phyloP scores from a whole-genome alignment of 139 green algal genomes.

The Volvox africanus region DNA sequence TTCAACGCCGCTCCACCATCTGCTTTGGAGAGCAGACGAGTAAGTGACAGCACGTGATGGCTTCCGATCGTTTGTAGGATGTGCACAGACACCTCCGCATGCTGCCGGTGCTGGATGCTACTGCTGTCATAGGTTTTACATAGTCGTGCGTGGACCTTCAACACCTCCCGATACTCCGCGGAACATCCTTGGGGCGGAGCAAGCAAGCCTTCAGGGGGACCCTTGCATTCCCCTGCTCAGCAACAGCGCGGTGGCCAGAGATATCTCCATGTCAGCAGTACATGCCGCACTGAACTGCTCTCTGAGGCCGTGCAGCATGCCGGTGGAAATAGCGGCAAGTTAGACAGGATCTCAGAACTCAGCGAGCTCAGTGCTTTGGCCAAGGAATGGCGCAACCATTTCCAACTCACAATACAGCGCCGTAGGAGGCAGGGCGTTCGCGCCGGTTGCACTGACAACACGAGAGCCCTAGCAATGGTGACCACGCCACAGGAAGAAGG shows the following conservation, averaged over 20 bases:
- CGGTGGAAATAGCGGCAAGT: neutral
- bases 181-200: neutral
- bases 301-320: neutral
- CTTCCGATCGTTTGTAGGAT: no score
- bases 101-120: neutral
- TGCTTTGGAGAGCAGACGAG: neutral
- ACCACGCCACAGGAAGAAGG: neutral
- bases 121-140: no score
- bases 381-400: neutral
- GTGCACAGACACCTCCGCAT: no score
- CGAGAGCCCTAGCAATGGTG: neutral
- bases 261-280: neutral
- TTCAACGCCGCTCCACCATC: constrained; percentile 7
- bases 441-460: neutral
- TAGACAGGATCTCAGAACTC: neutral
- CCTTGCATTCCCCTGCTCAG: neutral
- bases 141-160: neutral
- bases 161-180: no score
- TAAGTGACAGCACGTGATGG: neutral
- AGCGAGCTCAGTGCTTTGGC: neutral
- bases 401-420: neutral
- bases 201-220: neutral
- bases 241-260: neutral
- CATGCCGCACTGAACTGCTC: neutral
- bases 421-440: neutral